Base-by-base conservation (phyloP, 129 eudicot species). In the Tagetes erecta region DNA sequence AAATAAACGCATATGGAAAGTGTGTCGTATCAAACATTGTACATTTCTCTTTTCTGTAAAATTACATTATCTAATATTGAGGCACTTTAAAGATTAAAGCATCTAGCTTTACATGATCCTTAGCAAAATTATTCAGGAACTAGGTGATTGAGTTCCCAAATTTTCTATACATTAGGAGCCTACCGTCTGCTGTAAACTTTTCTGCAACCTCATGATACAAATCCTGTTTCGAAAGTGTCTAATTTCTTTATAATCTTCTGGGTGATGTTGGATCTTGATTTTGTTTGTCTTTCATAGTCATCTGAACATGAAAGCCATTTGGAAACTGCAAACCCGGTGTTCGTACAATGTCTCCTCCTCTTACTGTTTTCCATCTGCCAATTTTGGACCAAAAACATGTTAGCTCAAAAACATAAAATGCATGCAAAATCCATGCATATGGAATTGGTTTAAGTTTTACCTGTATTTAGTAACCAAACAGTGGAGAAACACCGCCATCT, bases 301-400 rank as follows among this genome's bases (percentile, higher is more conserved):
- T 33, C 58, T 74, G 78, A 71, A 90, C 72, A 80, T 93, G 95
- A 74, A 81, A 69, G 36, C 98, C 96, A 2, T 86, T 82, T 53
- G 97, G 97, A 74, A 93, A 93, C 73, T 90, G 96, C 67, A 93
- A 75, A 55, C 97, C 98, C 27, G 98, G 98, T 33, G 97, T 93
- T 42, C 98, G 85, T 56, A 90, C 81, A 78, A 86, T 88, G 33
- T 93, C 88, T 72, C 98, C 98, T 64, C 98, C 98, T 80, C 65
- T 76, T 34, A 86, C 84, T 66, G 73, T 67, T 77, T 70, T 70
- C 89, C 93, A 89, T 83, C 97, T 92, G 87, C 8, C 56, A 74
- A 46, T 46, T 47, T 14, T 52, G 14, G 27, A 67, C 42, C 64
- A 57, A 73, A 55, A 75, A 11, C 33, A 47, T 64, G 73, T 83